Conservation (phyloP, 2,329 filamentous ascomycete species). For the Xylaria sp. region DNA sequence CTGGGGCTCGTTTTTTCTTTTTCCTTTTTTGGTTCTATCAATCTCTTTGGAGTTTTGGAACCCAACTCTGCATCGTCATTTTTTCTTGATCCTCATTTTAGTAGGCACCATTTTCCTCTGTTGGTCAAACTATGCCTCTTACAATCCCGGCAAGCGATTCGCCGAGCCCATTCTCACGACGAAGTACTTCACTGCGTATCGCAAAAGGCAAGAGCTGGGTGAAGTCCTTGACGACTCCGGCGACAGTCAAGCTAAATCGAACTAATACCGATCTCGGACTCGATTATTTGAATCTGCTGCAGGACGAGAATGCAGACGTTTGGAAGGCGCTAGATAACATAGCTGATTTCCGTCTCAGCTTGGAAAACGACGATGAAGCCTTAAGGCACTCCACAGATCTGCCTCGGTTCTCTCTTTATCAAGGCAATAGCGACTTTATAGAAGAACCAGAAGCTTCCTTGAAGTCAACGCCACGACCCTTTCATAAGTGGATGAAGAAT, state of each 20-base stretch:
- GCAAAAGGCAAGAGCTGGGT: conserved; percentile 54
- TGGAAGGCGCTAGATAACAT: conserved; percentile 57
- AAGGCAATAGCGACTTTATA: conserved; percentile 35
- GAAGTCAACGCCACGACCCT: conserved; percentile 57
- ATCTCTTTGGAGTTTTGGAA: conserved; percentile 58
- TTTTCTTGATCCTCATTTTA: conserved; percentile 51
- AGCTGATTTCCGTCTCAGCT: conserved; percentile 54
- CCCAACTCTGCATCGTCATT: conserved; percentile 52
- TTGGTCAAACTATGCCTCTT: conserved; percentile 44
- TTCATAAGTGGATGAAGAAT: conserved; percentile 79
- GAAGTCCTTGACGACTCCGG: conserved; percentile 48
- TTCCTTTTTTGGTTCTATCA: conserved; percentile 50
- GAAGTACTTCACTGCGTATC: conserved; percentile 54
- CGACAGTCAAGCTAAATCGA: conserved; percentile 46
- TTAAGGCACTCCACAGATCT: conserved; percentile 38
- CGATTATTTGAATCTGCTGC: conserved; percentile 51
- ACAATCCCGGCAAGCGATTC: conserved; percentile 46
- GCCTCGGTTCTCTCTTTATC: conserved; percentile 47
- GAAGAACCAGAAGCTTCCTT: conserved; percentile 32
- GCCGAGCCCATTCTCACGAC: conserved; percentile 50
- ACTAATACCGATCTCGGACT: conserved; percentile 46
- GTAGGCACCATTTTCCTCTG: conserved; percentile 38
- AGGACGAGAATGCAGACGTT: conserved; percentile 49
- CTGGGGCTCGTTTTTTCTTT: conserved; percentile 47
- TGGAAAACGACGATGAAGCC: conserved; percentile 50